Conservation (phyloP, 495 filamentous ascomycete genomes). For the Xylaria nigripes region DNA sequence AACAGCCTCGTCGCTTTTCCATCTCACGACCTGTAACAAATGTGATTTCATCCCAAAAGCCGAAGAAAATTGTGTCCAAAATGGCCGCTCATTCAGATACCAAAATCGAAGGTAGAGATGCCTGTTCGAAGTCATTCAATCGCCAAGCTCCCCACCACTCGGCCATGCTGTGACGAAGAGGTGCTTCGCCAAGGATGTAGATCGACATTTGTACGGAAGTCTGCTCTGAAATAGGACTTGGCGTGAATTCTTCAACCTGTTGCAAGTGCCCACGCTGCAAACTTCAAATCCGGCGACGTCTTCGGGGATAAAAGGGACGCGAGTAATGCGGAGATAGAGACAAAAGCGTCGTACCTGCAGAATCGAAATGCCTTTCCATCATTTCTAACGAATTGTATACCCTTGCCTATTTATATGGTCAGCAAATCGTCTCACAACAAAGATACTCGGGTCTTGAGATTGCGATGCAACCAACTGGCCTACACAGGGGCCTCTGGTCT, state of each 20-base stretch:
- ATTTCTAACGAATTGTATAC: slow-evolving; percentile 42
- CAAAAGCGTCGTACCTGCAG: slow-evolving; percentile 5
- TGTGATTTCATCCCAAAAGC: not conserved
- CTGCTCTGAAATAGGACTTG: not conserved
- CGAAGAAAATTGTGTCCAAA: not conserved
- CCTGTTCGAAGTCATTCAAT: not conserved
- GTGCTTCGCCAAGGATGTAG: not conserved
- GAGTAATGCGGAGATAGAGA: not conserved
- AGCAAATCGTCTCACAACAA: not conserved
- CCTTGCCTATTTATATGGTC: slow-evolving; percentile 6
- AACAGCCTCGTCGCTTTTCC: not conserved
- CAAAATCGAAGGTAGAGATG: not conserved
- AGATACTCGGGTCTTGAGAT: not conserved
- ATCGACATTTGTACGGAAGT: not conserved
- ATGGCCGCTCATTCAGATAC: not conserved
- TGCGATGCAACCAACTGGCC: slow-evolving; percentile 2
- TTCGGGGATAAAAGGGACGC: not conserved
- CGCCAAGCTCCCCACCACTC: not conserved
- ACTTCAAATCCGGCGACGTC: not conserved
- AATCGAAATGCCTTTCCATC: slow-evolving; percentile 61
- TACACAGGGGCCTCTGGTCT: not conserved
- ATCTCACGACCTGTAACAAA: not conserved
- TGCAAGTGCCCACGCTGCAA: not conserved
- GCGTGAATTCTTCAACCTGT: too few relatives aligned
- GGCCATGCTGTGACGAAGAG: not conserved